These are phyloP conservation scores for Boletus reticulatus DNA, from an alignment of 768 basidiomycete species.

Conservation along the genomic window DNA sequence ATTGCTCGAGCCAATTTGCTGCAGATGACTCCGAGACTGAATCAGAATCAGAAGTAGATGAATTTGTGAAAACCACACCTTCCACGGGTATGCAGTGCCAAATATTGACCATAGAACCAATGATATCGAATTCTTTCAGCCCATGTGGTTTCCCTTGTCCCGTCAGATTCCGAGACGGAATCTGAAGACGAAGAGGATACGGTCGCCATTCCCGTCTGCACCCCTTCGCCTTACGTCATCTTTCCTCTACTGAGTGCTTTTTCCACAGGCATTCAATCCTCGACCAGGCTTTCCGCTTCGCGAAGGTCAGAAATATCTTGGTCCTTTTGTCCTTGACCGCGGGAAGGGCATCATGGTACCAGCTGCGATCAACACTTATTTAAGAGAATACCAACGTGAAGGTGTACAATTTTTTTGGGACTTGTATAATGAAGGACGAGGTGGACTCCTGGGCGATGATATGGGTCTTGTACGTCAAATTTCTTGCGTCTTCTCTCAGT, in stretches of 20 bases:
- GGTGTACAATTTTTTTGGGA: conserved; percentile 82
- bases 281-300: conserved; percentile 55
- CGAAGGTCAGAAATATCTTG: conserved; percentile 40
- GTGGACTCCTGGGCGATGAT: conserved; percentile 91
- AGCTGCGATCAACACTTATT: conserved; percentile 72
- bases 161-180: conserved; percentile 41
- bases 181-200: conserved; percentile 38
- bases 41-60: conserved; percentile 38
- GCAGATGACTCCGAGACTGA: conserved; percentile 47
- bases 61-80: conserved; percentile 2
- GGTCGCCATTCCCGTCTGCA: conserved; percentile 32
- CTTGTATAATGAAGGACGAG: conserved; percentile 62
- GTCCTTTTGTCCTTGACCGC: conserved; percentile 51
- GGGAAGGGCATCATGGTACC: conserved; percentile 52
- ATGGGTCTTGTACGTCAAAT: conserved; percentile 73
- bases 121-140: background rate
- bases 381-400: conserved; percentile 90
- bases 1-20: background rate
- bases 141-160: background rate
- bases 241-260: background rate
- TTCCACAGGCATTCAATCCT: conserved; percentile 38
- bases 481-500: background rate
- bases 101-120: background rate
- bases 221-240: background rate
- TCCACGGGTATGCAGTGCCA: conserved; percentile 17